These are phyloP conservation scores for Amoebophrya sp. DNA, from an alignment of 169 alveolate species.

Conservation along the genomic window DNA sequence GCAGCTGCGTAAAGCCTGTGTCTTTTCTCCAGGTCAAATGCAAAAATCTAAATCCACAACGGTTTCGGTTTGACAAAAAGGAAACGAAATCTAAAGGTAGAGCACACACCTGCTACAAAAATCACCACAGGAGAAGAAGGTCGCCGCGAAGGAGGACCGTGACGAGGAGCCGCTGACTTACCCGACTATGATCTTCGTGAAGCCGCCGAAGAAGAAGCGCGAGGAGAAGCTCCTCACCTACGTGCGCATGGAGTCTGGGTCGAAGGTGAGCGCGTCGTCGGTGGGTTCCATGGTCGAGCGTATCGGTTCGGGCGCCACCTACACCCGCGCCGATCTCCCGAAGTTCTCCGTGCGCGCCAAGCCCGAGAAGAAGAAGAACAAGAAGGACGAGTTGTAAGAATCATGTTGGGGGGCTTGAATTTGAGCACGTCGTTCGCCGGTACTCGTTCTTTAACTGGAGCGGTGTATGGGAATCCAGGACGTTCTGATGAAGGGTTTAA, in stretches of 20 bases:
- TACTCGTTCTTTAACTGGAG: no score
- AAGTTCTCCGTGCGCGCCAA: neutral
- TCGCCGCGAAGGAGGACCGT: neutral
- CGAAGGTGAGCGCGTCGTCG: neutral
- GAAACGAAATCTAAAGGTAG: no score
- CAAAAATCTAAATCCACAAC: no score
- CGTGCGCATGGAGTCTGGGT: neutral
- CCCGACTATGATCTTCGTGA: conserved; percentile 5
- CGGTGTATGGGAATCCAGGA: no score
- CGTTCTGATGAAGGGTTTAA: no score
- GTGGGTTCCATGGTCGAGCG: neutral
- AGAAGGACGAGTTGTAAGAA: neutral
- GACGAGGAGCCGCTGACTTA: neutral
- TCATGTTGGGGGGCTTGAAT: no score
- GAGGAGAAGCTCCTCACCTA: neutral
- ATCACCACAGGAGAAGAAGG: neutral
- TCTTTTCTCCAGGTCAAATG: no score
- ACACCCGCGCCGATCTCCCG: neutral
- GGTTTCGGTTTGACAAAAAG: no score
- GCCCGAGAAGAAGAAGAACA: neutral
- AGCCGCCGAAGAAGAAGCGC: conserved; percentile 4
- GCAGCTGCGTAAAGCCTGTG: no score
- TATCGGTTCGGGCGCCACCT: neutral
- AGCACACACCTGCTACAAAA: no score
- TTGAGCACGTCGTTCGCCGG: no score